These are phyloP conservation scores for Willaertia magna DNA, from an alignment of 208 protist genomes.

Conservation along the genomic window DNA sequence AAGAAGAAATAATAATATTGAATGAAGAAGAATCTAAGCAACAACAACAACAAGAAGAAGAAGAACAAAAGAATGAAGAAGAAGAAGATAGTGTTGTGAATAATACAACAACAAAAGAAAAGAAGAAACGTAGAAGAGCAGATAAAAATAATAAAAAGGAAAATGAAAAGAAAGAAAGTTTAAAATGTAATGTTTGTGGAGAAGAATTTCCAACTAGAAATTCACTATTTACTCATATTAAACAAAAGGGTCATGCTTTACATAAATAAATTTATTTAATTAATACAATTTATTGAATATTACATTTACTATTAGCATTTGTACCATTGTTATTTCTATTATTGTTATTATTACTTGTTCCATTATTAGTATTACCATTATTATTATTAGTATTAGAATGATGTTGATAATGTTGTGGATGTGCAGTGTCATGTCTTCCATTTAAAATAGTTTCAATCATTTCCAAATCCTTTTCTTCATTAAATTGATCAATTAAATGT, in stretches of 20 bases:
- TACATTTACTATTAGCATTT: no score
- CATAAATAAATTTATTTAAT: background rate
- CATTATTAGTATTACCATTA: no score
- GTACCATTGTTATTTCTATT: no score
- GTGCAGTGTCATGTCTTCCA: background rate
- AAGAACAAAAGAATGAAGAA: background rate
- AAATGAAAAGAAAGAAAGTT: background rate
- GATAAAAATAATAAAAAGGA: background rate
- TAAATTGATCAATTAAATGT: background rate
- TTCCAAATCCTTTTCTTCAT: background rate
- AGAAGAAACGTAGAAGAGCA: background rate
- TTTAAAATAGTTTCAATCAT: background rate
- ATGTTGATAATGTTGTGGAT: background rate
- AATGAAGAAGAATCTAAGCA: no score
- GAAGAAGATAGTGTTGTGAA: background rate
- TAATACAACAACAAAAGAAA: background rate
- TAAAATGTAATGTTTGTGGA: constrained; percentile 5
- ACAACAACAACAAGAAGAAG: background rate
- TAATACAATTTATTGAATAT: no score
- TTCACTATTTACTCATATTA: background rate
- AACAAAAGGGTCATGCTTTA: background rate
- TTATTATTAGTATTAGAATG: no score
- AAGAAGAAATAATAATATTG: no score
- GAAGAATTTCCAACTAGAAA: background rate
- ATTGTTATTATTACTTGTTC: no score